Evolutionary conservation across 2,329 filamentous ascomycete species (phyloP).

Genomic region (Diaporthe australafricana): DNA sequence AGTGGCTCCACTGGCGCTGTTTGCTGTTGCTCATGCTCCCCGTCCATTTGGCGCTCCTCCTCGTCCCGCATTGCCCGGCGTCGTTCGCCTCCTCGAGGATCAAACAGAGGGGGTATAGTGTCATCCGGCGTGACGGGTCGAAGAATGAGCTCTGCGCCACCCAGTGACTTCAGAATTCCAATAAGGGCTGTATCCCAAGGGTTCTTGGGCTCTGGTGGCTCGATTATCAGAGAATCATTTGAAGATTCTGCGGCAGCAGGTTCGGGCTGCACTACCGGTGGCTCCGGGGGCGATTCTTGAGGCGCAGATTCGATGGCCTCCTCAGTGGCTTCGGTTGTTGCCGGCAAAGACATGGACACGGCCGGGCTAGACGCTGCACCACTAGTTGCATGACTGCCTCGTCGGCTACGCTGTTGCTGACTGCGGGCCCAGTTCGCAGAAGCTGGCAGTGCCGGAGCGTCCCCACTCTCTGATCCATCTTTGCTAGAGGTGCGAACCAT

Average conservation of each 20-base stretch:
- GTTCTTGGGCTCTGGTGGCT: constrained; percentile 18
- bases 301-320: constrained; percentile 54
- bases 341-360: constrained; percentile 69
- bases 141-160: constrained; percentile 35
- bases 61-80: constrained; percentile 82
- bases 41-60: constrained; percentile 64
- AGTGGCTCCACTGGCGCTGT: constrained; percentile 37
- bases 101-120: constrained; percentile 78
- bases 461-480: constrained; percentile 78
- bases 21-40: constrained; percentile 59
- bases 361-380: constrained; percentile 86
- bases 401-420: constrained; percentile 73
- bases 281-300: constrained; percentile 40
- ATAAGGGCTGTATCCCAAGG: constrained; percentile 32
- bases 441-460: constrained; percentile 90
- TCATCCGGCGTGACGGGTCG: constrained; percentile 29
- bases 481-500: constrained; percentile 84
- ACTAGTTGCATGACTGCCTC: constrained; percentile 84
- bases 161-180: constrained; percentile 37
- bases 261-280: constrained; percentile 48
- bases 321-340: constrained; percentile 61
- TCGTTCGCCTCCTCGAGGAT: constrained; percentile 83
- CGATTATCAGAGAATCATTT: constrained; percentile 1
- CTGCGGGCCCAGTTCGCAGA: constrained; percentile 93
- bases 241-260: constrained; percentile 41